Evolutionary conservation across 2,329 filamentous ascomycete species (phyloP).

Genomic region (Monosporascus sp.): DNA sequence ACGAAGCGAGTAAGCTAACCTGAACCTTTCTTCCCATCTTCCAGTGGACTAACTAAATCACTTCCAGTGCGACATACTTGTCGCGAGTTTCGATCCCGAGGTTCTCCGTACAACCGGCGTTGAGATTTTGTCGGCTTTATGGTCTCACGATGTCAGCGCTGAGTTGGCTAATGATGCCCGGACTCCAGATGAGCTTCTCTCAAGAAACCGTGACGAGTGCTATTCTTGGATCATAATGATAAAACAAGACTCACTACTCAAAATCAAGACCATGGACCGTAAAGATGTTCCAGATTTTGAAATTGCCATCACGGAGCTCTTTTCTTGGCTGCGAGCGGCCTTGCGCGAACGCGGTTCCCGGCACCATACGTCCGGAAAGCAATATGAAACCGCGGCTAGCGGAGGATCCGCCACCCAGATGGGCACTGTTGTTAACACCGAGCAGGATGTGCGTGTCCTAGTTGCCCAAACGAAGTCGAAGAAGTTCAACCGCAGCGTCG

Average conservation of each 20-base stretch:
- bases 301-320: constrained; percentile 64
- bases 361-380: constrained; percentile 22
- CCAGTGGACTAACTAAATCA: constrained; percentile 6
- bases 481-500: constrained; percentile 81
- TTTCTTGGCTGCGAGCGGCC: constrained; percentile 76
- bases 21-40: background rate
- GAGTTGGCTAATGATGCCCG: constrained; percentile 78
- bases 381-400: constrained; percentile 5
- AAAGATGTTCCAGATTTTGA: constrained; percentile 74
- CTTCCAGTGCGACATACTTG: constrained; percentile 73
- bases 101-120: constrained; percentile 72
- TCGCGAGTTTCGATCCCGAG: constrained; percentile 78
- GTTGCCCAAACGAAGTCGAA: constrained; percentile 78
- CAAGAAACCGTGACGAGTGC: constrained; percentile 68
- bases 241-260: constrained; percentile 70
- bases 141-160: constrained; percentile 78
- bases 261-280: constrained; percentile 70
- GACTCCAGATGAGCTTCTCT: constrained; percentile 72
- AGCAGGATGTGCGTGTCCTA: constrained; percentile 79
- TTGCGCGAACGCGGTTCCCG: constrained; percentile 69
- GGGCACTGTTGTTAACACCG: constrained; percentile 31
- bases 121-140: constrained; percentile 71
- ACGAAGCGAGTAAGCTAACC: constrained; percentile 52
- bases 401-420: constrained; percentile 18
- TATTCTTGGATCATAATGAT: constrained; percentile 87